Conservation (phyloP, 257 asterid species). For the Solanum pinnatisectum region DNA sequence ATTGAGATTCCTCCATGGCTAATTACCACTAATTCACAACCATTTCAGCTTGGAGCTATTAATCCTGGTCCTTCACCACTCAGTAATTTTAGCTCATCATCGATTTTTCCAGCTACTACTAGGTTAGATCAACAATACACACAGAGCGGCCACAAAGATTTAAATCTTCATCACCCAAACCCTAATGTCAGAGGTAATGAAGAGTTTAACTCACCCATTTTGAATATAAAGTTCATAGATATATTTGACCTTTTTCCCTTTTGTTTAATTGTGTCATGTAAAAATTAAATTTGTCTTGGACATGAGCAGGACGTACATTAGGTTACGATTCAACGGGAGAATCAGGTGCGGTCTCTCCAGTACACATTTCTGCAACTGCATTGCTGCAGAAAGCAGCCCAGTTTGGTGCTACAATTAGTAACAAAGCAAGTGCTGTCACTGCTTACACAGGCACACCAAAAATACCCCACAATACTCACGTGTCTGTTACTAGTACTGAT, state of each 20-base stretch:
- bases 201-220: too few relatives aligned
- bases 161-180: slow-evolving; percentile 40
- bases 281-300: not conserved
- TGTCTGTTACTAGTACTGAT: slow-evolving; percentile 30
- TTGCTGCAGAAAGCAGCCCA: slow-evolving; percentile 80
- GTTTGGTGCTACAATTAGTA: slow-evolving; percentile 48
- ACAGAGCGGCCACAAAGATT: not conserved
- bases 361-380: slow-evolving; percentile 76
- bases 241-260: too few relatives aligned
- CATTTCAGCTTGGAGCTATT: not conserved
- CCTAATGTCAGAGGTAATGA: slow-evolving; percentile 34
- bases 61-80: slow-evolving; percentile 14
- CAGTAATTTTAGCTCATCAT: slow-evolving; percentile 23
- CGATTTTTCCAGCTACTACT: slow-evolving; percentile 14
- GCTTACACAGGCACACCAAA: not conserved
- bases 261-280: too few relatives aligned
- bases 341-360: slow-evolving; percentile 23
- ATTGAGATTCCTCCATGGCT: slow-evolving; percentile 65
- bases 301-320: not conserved
- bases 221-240: not conserved
- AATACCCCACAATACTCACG: slow-evolving; percentile 56
- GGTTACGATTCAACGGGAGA: not conserved
- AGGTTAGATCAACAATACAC: slow-evolving; percentile 10
- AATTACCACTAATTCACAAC: slow-evolving; percentile 18
- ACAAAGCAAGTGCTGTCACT: not conserved